Evolutionary conservation across 805 yeast genomes (phyloP), one percentile per base, ranked within the genome.

Genomic region (Wickerhamiella cacticola): DNA sequence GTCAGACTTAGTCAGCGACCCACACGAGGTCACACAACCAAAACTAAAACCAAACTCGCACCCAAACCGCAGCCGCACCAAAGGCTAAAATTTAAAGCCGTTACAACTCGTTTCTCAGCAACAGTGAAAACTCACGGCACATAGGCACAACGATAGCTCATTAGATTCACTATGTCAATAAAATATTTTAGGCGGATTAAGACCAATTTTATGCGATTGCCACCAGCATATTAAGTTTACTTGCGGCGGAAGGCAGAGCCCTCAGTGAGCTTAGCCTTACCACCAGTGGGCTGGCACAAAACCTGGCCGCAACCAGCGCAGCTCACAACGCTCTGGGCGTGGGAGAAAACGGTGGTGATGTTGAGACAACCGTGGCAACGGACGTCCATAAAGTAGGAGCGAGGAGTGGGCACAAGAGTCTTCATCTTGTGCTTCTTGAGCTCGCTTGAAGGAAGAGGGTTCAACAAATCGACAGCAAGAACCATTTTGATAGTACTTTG

Each of bases 221-320:
- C 26, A 22, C 21, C 6, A 12, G 23, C 29, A 3, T 31, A 25
- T 12, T 6, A 21, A 25, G 12, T 28, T 82, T 85, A 89, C 86
- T 89, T 92, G 76, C 86, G 85, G 82, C 97, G 87, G 92, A 87
- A 92, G 66, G 98, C 92, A 70, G 94, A 84, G 73, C 99, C 99
- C 78, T 94, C 98, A 63, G 97, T 87, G 71, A 92, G 80, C 75
- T 82, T 87, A 68, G 97, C 96, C 80, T 92, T 92, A 79, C 99
- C 99, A 79, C 99, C 99, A 61, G 96, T 83, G 70, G 99, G 99
- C 68, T 92, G 82, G 76, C 97, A 88, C 69, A 92, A 82, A 59
- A 92, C 96, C 60, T 96, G 86, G 61, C 97, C 81, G 77, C 99
- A 92, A 50, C 94, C 80, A 68, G 94, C 97, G 80, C 99, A 92